Conservation (phyloP, 192 early-diverging fungal species). For the Coemansia biformis region DNA sequence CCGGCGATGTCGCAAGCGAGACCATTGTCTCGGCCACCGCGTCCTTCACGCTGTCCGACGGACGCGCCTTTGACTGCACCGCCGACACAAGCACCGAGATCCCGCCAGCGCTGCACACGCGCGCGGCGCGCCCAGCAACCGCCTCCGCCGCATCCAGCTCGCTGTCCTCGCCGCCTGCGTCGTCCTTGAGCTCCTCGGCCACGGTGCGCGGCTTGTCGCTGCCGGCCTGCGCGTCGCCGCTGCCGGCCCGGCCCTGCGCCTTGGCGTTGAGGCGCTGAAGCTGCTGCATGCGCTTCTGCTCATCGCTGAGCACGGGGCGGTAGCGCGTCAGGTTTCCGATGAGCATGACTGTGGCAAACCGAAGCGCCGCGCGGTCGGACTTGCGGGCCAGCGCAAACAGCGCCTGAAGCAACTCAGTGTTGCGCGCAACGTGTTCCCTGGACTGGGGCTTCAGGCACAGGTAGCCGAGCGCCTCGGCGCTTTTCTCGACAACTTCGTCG, state of each 20-base stretch:
- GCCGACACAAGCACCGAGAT: conserved; percentile 22
- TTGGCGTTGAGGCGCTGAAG: conserved; percentile 60
- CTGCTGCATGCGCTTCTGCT: conserved; percentile 76
- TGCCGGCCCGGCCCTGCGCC: conserved; percentile 8
- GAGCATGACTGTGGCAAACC: conserved; percentile 71
- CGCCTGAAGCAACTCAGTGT: conserved; percentile 54
- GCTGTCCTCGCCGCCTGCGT: conserved; percentile 10
- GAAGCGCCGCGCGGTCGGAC: conserved; percentile 49
- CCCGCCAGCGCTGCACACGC: conserved; percentile 55
- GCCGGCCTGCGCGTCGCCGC: conserved; percentile 14
- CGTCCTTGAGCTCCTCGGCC: conserved; percentile 4
- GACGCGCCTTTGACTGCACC: conserved; percentile 41
- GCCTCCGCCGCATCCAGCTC: conserved; percentile 9
- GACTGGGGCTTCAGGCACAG: conserved; percentile 61
- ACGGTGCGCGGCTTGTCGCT: conserved; percentile 2
- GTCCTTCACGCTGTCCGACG: conserved; percentile 58
- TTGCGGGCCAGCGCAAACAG: conserved; percentile 54
- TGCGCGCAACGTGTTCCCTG: conserved; percentile 63
- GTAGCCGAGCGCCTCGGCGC: conserved; percentile 80
- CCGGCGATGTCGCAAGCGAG: conserved; percentile 64
- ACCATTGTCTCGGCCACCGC: conserved; percentile 63
- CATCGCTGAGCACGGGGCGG: conserved; percentile 61
- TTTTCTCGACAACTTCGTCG: conserved; percentile 45
- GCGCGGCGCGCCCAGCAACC: conserved; percentile 49
- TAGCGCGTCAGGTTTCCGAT: conserved; percentile 72